Conservation (phyloP, 352 stramenopile genomes). For the Plasmopara viticola region DNA sequence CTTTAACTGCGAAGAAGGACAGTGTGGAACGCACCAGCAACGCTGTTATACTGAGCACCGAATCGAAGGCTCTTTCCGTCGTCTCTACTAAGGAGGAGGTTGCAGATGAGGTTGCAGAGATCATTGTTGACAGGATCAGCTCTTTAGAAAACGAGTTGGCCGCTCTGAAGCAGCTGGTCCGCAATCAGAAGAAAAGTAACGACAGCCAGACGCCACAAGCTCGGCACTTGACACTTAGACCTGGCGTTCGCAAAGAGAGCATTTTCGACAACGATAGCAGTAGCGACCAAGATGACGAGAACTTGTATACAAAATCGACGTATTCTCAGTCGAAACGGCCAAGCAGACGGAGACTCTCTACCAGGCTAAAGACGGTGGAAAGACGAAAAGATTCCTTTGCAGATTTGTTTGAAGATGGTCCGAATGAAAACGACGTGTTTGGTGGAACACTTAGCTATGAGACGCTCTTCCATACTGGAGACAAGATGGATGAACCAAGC, state of each 20-base stretch:
- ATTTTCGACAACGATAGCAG: conserved; percentile 69
- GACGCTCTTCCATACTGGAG: conserved; percentile 36
- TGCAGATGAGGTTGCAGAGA: conserved; percentile 46
- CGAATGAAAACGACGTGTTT: conserved; percentile 17
- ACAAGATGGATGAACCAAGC: conserved; percentile 2
- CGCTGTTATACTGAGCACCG: neutral
- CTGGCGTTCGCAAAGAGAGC: conserved; percentile 44
- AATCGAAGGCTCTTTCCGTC: conserved; percentile 1
- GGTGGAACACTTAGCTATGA: conserved; percentile 42
- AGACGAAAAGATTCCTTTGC: conserved; percentile 68
- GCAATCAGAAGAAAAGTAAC: conserved; percentile 33
- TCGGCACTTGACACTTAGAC: conserved; percentile 6
- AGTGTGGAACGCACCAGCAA: conserved; percentile 6
- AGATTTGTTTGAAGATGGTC: conserved; percentile 59
- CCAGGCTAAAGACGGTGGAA: conserved; percentile 18
- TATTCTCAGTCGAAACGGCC: neutral
- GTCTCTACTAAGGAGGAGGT: conserved; percentile 8
- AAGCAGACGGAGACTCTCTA: conserved; percentile 5
- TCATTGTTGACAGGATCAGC: conserved; percentile 80
- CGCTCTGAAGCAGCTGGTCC: conserved; percentile 61
- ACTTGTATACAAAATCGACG: conserved; percentile 10
- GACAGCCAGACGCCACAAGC: conserved; percentile 5
- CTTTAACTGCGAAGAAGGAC: neutral
- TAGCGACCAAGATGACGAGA: conserved; percentile 31
- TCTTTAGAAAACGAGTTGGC: conserved; percentile 59